Base-by-base conservation (phyloP, 257 asterid genomes). In the Nicotiana obtusifolia region DNA sequence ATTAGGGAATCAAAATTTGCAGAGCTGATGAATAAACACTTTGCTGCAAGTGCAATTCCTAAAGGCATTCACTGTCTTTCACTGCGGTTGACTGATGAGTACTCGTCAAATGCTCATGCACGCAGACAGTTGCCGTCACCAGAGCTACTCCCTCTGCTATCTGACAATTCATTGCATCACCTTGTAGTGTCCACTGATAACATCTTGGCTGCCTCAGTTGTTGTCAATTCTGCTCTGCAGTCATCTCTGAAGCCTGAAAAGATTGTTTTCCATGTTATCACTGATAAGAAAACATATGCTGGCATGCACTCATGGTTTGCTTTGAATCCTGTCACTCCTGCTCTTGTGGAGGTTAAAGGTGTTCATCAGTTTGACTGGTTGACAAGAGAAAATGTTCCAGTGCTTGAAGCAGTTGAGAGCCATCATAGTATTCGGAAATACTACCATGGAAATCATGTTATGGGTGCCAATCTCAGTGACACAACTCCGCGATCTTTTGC, bases 281-380 rank as follows among this genome's bases (percentile, higher is more conserved):
- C 98, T 9, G 98, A 95, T 92, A 95, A 95, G 90, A 95, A 95
- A 91, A 95, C 98, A 79, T 95, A 92, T 84, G 95, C 99, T 28
- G 98, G 95, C 88, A 95, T 95, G 98, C 99, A 95, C 87, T 92
- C 99, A 44, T 95, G 99, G 98, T 95, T 95, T 64, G 98, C 99
- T 44, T 82, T 95, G 86, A 93, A 95, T 89, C 89, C 97, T 20
- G 75, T 91, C 78, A 86, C 88, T 84, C 97, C 98, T 77, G 99
- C 98, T 78, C 89, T 92, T 78, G 87, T 95, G 84, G 99, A 95
- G 90, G 97, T 95, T 28, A 95, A 94, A 94, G 96, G 98, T 47
- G 86, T 94, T 83, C 99, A 96, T 89, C 98, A 94, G 84, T 96
- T 94, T 89, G 99, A 96, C 86, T 96, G 99, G 99, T 88, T 92